These are phyloP conservation scores for Coemansia sp. DNA, from an alignment of 192 early-diverging fungal species.

Conservation along the genomic window DNA sequence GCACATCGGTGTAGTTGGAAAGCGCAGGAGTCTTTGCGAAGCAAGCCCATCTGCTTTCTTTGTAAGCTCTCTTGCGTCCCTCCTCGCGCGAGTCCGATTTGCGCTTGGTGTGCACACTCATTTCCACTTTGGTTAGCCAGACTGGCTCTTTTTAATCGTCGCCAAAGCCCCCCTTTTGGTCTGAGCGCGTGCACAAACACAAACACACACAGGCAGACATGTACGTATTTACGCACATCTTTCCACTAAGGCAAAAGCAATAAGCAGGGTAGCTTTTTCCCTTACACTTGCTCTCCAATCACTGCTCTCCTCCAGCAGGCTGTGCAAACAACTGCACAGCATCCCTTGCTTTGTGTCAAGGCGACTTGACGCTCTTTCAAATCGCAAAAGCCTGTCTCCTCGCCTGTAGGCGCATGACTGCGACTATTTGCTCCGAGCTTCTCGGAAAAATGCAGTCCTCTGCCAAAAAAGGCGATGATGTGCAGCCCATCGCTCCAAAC, in stretches of 20 bases:
- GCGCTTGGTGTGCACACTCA: not conserved
- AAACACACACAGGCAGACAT: not conserved
- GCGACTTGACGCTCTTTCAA: not conserved
- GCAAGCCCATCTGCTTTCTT: slow-evolving; percentile 1
- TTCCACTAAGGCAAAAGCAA: not conserved
- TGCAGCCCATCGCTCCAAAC: not conserved
- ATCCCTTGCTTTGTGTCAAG: slow-evolving; percentile 6
- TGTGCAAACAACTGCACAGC: not conserved
- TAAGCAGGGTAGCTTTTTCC: not conserved
- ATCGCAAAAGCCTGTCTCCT: not conserved
- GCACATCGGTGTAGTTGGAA: not conserved
- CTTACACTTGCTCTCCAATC: not conserved
- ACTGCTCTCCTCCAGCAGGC: not conserved
- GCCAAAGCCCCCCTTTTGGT: not conserved
- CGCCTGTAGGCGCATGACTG: not conserved
- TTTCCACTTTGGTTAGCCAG: slow-evolving; percentile 4
- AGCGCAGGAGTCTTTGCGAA: not conserved
- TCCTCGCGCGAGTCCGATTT: not conserved
- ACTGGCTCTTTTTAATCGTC: not conserved
- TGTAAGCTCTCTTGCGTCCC: not conserved
- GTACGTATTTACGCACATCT: not conserved
- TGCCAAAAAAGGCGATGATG: not conserved
- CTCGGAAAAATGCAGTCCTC: not conserved
- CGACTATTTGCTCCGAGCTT: not conserved
- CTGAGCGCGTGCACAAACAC: slow-evolving; percentile 4